Evolutionary conservation across 441 rosid genomes (phyloP).

Genomic region (Breynia disticha): DNA sequence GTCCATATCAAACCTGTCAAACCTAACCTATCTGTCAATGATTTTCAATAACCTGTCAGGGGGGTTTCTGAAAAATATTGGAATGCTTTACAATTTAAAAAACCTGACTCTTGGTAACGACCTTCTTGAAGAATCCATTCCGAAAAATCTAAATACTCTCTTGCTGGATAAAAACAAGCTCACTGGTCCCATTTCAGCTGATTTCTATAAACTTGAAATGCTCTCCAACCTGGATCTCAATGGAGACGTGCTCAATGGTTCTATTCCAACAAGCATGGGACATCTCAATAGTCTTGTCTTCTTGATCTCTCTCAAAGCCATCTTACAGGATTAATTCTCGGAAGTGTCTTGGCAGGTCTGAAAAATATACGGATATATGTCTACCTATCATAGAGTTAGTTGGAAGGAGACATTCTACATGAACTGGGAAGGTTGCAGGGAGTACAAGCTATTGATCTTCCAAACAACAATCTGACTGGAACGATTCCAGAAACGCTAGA

Average conservation of each 20-base stretch:
- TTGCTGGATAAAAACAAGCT: constrained; percentile 46
- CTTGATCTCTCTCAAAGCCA: constrained; percentile 66
- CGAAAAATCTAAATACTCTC: constrained; percentile 49
- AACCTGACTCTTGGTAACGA: constrained; percentile 42
- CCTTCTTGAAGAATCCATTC: constrained; percentile 66
- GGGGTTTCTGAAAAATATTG: constrained; percentile 47
- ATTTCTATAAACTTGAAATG: constrained; percentile 42
- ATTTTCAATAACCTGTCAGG: constrained; percentile 56
- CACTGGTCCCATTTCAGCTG: constrained; percentile 41
- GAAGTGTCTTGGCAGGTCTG: constrained; percentile 29
- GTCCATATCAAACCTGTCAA: constrained; percentile 48
- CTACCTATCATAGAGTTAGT: constrained; percentile 55
- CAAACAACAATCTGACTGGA: constrained; percentile 64
- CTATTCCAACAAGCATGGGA: constrained; percentile 53
- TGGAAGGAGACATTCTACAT: constrained; percentile 47
- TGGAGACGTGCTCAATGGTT: constrained; percentile 57
- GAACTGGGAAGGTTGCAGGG: constrained; percentile 62
- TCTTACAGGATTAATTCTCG: constrained; percentile 49
- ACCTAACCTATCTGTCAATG: constrained; percentile 50
- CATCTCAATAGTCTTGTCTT: constrained; percentile 32
- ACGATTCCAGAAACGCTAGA: constrained; percentile 45
- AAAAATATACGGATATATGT: constrained; percentile 46
- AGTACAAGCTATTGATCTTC: constrained; percentile 69
- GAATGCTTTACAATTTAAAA: constrained; percentile 48
- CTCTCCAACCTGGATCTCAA: constrained; percentile 46